Percentiles rank a stretch among this genome's conserved stretches.
These are phyloP conservation scores for Trifolium pratense DNA, from an alignment of 306 rosid genomes.

Conservation along the genomic window DNA sequence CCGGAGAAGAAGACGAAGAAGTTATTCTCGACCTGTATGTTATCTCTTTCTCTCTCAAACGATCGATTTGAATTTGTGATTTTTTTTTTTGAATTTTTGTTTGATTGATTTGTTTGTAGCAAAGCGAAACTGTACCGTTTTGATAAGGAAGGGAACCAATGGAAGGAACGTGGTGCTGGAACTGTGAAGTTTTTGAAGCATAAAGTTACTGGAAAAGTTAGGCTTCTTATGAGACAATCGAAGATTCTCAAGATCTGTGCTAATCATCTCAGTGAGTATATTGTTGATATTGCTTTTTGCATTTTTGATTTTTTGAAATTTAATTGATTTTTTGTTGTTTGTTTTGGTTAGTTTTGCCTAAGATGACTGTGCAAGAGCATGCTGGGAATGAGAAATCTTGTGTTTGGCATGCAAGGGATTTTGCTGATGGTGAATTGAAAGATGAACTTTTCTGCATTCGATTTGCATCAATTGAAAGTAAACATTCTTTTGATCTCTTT, in stretches of 20 bases:
- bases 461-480: slow-evolving; percentile 83
- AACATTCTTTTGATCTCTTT: slow-evolving; percentile 34
- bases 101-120: slow-evolving; percentile 36
- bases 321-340: not conserved
- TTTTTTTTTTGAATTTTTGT: not conserved
- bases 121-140: slow-evolving; percentile 83
- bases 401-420: slow-evolving; percentile 91
- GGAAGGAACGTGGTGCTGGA: slow-evolving; percentile 95
- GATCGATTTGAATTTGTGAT: not conserved
- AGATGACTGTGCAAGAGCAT: slow-evolving; percentile 85
- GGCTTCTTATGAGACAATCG: slow-evolving; percentile 91
- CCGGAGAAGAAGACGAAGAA: slow-evolving; percentile 87
- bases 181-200: slow-evolving; percentile 81
- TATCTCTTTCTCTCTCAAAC: not conserved
- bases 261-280: slow-evolving; percentile 70
- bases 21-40: slow-evolving; percentile 78
- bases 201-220: slow-evolving; percentile 65
- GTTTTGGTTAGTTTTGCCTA: slow-evolving; percentile 39
- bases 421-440: slow-evolving; percentile 87
- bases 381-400: slow-evolving; percentile 89
- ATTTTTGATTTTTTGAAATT: not conserved
- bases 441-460: slow-evolving; percentile 89
- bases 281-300: not conserved
- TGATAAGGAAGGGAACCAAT: slow-evolving; percentile 86
- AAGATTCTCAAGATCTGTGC: slow-evolving; percentile 94